Evolutionary conservation across 768 basidiomycete species (phyloP).

Genomic region (Phaffia australis): DNA sequence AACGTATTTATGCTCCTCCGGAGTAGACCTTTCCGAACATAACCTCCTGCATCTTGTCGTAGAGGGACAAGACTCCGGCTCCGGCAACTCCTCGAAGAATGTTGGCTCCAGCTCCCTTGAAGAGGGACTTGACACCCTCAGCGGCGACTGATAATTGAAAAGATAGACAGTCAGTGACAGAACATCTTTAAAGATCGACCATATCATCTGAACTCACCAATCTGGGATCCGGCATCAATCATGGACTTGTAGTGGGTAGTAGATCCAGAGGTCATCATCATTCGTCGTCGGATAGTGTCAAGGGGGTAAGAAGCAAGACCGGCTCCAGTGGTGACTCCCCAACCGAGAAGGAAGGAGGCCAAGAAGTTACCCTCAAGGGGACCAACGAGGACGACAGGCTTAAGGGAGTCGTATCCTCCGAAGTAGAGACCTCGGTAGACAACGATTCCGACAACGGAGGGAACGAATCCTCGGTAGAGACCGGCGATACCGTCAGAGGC

Average conservation of each 20-base stretch:
- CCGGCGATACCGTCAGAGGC: slow-evolving; percentile 86
- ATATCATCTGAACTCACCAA: slow-evolving; percentile 42
- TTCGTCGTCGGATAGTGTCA: slow-evolving; percentile 75
- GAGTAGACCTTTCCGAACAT: slow-evolving; percentile 99
- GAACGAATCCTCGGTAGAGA: slow-evolving; percentile 99
- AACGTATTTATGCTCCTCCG: slow-evolving; percentile 51
- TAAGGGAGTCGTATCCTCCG: slow-evolving; percentile 52
- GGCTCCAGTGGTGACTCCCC: slow-evolving; percentile 77
- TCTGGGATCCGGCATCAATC: slow-evolving; percentile 92
- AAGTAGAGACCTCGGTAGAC: slow-evolving; percentile 99
- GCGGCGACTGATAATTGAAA: slow-evolving; percentile 45
- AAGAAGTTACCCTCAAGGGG: slow-evolving; percentile 90
- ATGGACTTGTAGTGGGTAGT: slow-evolving; percentile 95
- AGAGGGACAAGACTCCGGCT: slow-evolving; percentile 96
- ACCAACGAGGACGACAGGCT: slow-evolving; percentile 95
- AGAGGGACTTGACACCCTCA: slow-evolving; percentile 89
- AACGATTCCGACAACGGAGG: slow-evolving; percentile 97
- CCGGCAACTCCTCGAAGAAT: slow-evolving; percentile 99
- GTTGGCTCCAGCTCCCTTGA: slow-evolving; percentile 67
- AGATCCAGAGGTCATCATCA: slow-evolving; percentile 99
- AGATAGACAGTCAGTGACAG: too few relatives aligned
- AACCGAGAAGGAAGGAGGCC: slow-evolving; percentile 92
- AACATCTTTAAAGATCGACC: too few relatives aligned
- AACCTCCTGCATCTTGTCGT: slow-evolving; percentile 93
- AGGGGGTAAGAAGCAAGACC: slow-evolving; percentile 33